Evolutionary conservation across 1,284 basidiomycete genomes (phyloP).

Genomic region (Ustilago bromivora): DNA sequence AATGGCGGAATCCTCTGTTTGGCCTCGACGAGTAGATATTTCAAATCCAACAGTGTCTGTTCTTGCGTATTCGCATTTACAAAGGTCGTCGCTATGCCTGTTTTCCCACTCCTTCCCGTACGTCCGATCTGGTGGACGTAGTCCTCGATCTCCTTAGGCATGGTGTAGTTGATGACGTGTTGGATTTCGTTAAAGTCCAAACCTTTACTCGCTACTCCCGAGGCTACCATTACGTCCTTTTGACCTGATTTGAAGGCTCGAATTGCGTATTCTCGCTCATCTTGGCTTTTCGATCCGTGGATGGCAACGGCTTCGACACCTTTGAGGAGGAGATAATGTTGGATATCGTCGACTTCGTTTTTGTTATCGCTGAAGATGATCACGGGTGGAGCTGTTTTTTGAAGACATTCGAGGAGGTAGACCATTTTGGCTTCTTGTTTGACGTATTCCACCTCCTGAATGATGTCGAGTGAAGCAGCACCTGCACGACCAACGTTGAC

Average conservation of each 20-base stretch:
- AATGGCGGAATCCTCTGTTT: constrained; percentile 99
- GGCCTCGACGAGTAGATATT: constrained; percentile 95
- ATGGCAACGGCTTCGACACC: constrained; percentile 99
- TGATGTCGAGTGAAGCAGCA: constrained; percentile 94
- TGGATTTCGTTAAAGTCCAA: constrained; percentile 99
- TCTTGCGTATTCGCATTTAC: constrained; percentile 97
- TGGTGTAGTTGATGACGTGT: constrained; percentile 95
- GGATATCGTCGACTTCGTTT: constrained; percentile 99
- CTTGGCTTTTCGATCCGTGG: constrained; percentile 96
- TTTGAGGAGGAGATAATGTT: constrained; percentile 95
- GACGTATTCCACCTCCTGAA: constrained; percentile 98
- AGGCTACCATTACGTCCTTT: constrained; percentile 99
- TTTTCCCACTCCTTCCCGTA: constrained; percentile 96
- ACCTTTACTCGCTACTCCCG: constrained; percentile 95
- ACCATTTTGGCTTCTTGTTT: constrained; percentile 99
- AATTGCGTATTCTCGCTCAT: constrained; percentile 98
- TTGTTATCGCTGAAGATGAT: constrained; percentile 99
- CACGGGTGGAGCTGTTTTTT: constrained; percentile 97
- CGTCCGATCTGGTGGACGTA: constrained; percentile 92
- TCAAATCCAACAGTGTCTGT: constrained; percentile 94
- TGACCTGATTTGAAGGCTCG: constrained; percentile 94
- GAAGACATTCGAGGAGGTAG: constrained; percentile 93
- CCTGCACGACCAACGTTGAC: constrained; percentile 98
- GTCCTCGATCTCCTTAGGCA: constrained; percentile 95
- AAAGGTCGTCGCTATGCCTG: constrained; percentile 99